Percentiles rank a stretch among this genome's conserved stretches.
These are phyloP conservation scores for Trichosporon sp. DNA, from an alignment of 1,284 basidiomycete genomes.

Conservation along the genomic window DNA sequence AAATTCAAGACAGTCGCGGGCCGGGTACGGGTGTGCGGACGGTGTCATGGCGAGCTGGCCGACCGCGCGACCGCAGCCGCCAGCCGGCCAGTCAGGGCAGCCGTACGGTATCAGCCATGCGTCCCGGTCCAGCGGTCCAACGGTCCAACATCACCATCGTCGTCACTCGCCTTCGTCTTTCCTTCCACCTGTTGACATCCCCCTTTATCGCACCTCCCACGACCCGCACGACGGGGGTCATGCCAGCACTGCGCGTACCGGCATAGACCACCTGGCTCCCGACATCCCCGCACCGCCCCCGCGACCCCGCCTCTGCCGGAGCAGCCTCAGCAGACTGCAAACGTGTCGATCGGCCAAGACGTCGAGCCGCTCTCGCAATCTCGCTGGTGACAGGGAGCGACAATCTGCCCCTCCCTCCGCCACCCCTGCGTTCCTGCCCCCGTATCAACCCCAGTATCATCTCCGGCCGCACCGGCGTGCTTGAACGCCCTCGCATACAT, in stretches of 20 bases:
- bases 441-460: not conserved
- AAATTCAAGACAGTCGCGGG: not conserved
- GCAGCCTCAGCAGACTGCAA: not conserved
- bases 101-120: not conserved
- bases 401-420: not conserved
- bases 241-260: not conserved
- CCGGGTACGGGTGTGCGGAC: not conserved
- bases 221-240: not conserved
- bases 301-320: not conserved
- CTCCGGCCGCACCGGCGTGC: not conserved
- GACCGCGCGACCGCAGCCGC: not conserved
- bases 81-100: not conserved
- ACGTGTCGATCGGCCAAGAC: conserved; percentile 3
- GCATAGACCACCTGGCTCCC: not conserved
- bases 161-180: not conserved
- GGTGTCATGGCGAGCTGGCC: not conserved
- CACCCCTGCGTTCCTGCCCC: not conserved
- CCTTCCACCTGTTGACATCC: not conserved
- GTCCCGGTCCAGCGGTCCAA: not conserved
- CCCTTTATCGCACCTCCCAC: not conserved
- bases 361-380: not conserved
- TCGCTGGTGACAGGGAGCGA: not conserved
- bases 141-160: not conserved
- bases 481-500: not conserved
- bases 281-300: not conserved